Base-by-base conservation (phyloP, 768 basidiomycete species). In the Fomitopsis serialis region DNA sequence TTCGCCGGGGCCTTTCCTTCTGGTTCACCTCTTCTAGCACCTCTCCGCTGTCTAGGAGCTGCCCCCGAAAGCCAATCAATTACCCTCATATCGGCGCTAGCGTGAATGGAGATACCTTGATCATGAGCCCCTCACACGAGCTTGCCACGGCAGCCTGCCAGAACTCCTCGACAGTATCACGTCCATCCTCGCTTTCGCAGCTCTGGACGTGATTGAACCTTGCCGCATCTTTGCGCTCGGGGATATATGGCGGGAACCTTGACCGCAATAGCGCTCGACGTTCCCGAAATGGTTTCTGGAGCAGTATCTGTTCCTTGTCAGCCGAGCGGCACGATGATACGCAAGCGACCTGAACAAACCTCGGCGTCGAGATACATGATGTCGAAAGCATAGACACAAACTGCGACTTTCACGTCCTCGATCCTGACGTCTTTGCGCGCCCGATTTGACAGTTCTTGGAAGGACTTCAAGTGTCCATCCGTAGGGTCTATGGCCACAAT, bases 91-190 rank as follows among this genome's bases (percentile, higher is more conserved):
- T 42, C 40, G 44, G 23, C 25, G 22, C n/a, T n/a, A 15, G 46
- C 23, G 34, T 40, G 36, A 22, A 17, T 11, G 32, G 17, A 44
- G 40, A 23, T 42, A 17, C 87, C 70, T 97, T 97, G 63, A 96
- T 78, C 93, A 97, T 95, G 57, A 96, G 72, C n/a, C 94, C 94
- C 68, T 97, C 94, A 52, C 87, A 89, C 51, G 83, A 82, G 63
- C 84, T 84, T 63, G 82, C 80, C 22, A 92, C 77, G 2, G 89
- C 85, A 54, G 75, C 75, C 62, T 81, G 70, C 81, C 92, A 91
- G 67, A 96, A 96, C 5, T 72, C 77, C 65, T 88, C 78, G 7
- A 96, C 75, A 12, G 67, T 74, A n/a, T 77, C 77, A 52, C 78
- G 74, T 13, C 84, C 87, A 42, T 74, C 73, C 35, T 76, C 73